A percentile compares a stretch with the other conserved stretches of the same genome.
phyloP scores from a whole-genome alignment of 2,329 filamentous ascomycete species.

The Leptographium radiaticola region DNA sequence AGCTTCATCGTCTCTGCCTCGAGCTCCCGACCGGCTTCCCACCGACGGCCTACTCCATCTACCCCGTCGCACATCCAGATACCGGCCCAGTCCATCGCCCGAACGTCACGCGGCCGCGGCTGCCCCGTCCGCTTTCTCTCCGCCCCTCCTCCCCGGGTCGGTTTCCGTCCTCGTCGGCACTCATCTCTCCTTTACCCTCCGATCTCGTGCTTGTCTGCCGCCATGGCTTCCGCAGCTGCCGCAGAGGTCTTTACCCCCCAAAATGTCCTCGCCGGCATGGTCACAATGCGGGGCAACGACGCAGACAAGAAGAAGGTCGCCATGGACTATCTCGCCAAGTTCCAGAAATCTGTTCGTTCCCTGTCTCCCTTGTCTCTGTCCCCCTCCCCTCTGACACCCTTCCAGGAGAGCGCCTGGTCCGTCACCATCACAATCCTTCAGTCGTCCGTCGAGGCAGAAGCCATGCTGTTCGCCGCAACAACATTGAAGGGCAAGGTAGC shows the following conservation, averaged over 20 bases:
- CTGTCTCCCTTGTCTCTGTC: not conserved
- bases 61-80: not conserved
- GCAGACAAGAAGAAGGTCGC: constrained; percentile 81
- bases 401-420: constrained; percentile 78
- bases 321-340: constrained; percentile 71
- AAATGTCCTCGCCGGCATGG: constrained; percentile 70
- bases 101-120: not conserved
- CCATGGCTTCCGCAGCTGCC: constrained; percentile 54
- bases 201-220: constrained; percentile 6
- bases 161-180: not conserved
- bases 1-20: not conserved
- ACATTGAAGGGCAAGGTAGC: constrained; percentile 93
- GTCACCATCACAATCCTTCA: constrained; percentile 78
- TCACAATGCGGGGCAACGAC: constrained; percentile 81
- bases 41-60: not conserved
- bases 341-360: constrained; percentile 86
- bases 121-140: not conserved
- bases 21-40: not conserved
- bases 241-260: constrained; percentile 63
- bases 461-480: constrained; percentile 89
- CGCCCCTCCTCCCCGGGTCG: not conserved
- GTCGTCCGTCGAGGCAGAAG: constrained; percentile 66
- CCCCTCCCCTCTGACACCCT: not conserved
- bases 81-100: not conserved
- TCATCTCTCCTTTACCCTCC: not conserved